Base-by-base conservation (phyloP, 2,329 filamentous ascomycete species). In the Colletotrichum siamense region DNA sequence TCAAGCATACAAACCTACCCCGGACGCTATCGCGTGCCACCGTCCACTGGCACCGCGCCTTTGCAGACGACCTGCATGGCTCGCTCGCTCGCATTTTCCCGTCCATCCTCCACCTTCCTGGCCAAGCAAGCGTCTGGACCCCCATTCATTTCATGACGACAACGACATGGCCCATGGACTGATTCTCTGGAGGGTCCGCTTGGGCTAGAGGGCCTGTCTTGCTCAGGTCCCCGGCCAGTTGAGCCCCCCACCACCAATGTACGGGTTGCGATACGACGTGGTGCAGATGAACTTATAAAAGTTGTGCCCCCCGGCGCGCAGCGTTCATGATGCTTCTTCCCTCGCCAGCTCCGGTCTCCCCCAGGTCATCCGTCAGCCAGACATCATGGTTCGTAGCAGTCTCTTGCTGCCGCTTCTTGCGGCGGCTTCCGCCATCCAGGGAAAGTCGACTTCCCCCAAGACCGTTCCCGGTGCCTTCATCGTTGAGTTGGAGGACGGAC, bases 401-500 rank as follows among this genome's bases (percentile, higher is more conserved):
- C 63, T 84, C 39, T 78, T 85, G 70, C 73, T 83, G 80, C 81
- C 83, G 80, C 81, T 87, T 16, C 80, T 86, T 68, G 84, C 83
- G 76, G 83, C 81, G 39, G 81, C 80, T 30, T 80, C 81, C 22
- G 83, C 82, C 18, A 78, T 84, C 22, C 75, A 81, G 49, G 80
- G 80, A n/a, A 77, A 80, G 55, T 49, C 79, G n/a, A 59, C 77
- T 39, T 79, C 75, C 62, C 80, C 77, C 68, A 74, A 81, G 34
- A 79, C 85, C 55, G 79, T 91, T 15, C 83, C 87, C 1, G 88
- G 89, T 24, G 87, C 87, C 28, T 91, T 88, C 81, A 88, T 91
- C 77, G 85, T 91, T 74, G 89, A 91, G 78, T 88, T 91, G 68
- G 87, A 90, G 62, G 86, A 89, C 24, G 84, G 85, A 9, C 82